phyloP scores from a whole-genome alignment of 306 rosid genomes.

The Quercus agrifolia region DNA sequence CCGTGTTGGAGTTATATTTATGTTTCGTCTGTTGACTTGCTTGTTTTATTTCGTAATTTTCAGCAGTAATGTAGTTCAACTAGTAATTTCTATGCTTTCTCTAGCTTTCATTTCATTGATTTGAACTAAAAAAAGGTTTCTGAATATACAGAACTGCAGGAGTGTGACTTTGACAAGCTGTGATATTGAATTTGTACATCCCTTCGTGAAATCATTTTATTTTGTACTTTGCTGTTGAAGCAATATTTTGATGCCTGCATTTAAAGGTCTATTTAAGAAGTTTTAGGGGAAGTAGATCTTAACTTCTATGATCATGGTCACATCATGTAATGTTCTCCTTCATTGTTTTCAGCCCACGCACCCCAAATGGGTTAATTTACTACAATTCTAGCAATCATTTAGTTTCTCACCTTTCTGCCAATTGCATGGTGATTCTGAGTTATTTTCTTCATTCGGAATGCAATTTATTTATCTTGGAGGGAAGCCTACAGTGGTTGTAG shows the following conservation, averaged over 20 bases:
- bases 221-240: background rate
- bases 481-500: background rate
- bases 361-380: background rate
- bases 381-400: background rate
- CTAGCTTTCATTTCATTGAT: background rate
- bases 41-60: constrained; percentile 18
- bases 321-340: background rate
- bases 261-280: background rate
- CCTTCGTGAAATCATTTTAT: background rate
- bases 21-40: constrained; percentile 31
- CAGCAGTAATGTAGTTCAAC: background rate
- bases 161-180: background rate
- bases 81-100: background rate
- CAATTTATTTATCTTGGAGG: background rate
- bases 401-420: background rate
- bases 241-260: background rate
- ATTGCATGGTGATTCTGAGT: background rate
- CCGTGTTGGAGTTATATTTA: constrained; percentile 11
- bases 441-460: background rate
- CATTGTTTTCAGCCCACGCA: background rate
- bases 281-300: background rate
- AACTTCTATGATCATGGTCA: background rate
- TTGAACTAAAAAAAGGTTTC: too few species aligned
- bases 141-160: background rate
- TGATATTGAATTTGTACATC: background rate